Base-by-base conservation (phyloP, 495 filamentous ascomycete genomes). In the Talaromyces nanjingensis region DNA sequence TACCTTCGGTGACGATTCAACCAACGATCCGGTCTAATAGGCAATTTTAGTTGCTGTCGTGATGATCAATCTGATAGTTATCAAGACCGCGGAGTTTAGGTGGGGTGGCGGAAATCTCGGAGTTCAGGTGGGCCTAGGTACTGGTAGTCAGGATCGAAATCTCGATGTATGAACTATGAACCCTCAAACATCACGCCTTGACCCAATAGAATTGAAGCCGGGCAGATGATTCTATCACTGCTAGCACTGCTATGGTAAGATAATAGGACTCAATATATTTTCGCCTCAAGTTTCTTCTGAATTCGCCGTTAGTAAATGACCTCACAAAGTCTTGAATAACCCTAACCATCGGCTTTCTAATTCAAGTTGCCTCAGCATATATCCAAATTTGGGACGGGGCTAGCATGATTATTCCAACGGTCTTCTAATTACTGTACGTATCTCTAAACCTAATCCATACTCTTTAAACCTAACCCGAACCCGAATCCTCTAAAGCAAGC, bases 71-170 rank as follows among this genome's bases (percentile, higher is more conserved):
- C 56, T 20, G n/a, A 31, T 18, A 31, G 6, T 31, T 31, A 47
- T 22, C 37, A 60, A 60, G 39, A 16, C 59, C 59, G 37, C 59
- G 59, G 59, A 49, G 18, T 60, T 60, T 22, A n/a, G 59, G 59
- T 60, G 59, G 29, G 39, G 37, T 29, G 22, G 0, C 33, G 56
- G 22, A 37, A 34, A 16, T n/a, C 24, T 62, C 45, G 60, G 60
- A 62, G 45, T 62, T 62, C 22, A 34, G 45, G 60, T 54, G 60
- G 60, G n/a, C n/a, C 60, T 22, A 31, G 39, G 1, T n/a, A 31
- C 27, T 9, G 8, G 33, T 20, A 61, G 33, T 33, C 33, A 5
- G 27, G 24, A 61, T 47, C 18, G 57, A 14, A 22, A 37, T 33
- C 24, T n/a, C 14, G 27, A 18, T n/a, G 18, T 14, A 59, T 33